Evolutionary conservation across 805 yeast species (phyloP), one percentile per base, ranked within the genome.

Genomic region (Candida manassasensis): DNA sequence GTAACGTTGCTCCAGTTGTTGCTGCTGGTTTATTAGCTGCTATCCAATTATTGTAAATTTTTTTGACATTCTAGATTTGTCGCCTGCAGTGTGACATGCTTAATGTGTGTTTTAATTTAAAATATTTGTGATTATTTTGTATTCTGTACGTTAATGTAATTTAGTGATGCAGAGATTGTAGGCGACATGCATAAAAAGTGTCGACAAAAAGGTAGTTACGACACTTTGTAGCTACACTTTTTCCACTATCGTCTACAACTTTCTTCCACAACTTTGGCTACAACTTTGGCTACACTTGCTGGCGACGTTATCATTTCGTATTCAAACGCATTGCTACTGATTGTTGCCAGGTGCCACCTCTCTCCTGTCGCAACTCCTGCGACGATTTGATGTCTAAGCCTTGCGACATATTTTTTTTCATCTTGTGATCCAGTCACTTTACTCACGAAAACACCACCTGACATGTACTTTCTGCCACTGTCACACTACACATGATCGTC

Each of bases 11-110:
- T 26, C 40, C 50, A 39, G 44, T 36, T 32, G 42, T 43, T 34
- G 50, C 43, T 34, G 51, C 56, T 40, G 56, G 55, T 48, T 44
- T 48, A 34, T 43, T 54, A 28, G 60, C 59, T 38, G 53, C 44
- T 40, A 49, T 47, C 43, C 49, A 45, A 41, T 48, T 51, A 32
- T 42, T 44, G 26, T 47, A 37, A 42, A 34, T 34, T 24, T 24
- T 12, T 17, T 24, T 11, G 14, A 24, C 12, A 24, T 24, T 24
- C 12, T 7, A 24, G 12, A 11, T n/a, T n/a, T 16, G 21, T 24
- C 12, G 12, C 27, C 27, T n/a, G 27, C 27, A 24, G 27, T 24
- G 27, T n/a, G 12, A 24, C 12, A 8, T 24, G 12, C 9, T 24
- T 24, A 11, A n/a, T 28, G 8, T 10, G 21, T n/a, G n/a, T n/a